phyloP scores from a whole-genome alignment of 371 early-diverging fungal species.

The Lichtheimia corymbifera region DNA sequence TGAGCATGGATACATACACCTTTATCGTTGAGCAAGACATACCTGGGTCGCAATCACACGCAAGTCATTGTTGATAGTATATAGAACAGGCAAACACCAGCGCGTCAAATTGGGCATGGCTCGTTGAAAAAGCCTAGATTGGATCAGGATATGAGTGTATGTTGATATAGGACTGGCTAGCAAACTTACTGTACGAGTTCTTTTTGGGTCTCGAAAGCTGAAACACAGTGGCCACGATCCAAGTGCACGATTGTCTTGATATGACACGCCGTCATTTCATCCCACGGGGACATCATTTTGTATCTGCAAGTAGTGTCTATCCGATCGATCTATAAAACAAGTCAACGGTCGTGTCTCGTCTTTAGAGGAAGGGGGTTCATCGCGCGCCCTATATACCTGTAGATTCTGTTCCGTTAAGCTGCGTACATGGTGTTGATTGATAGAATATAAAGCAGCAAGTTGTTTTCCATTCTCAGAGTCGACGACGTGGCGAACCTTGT shows the following conservation, averaged over 20 bases:
- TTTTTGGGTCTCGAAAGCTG: constrained; percentile 59
- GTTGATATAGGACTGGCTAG: background rate
- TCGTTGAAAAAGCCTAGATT: constrained; percentile 44
- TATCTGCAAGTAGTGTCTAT: constrained; percentile 32
- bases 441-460: constrained; percentile 23
- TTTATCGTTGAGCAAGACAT: background rate
- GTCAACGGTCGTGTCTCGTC: background rate
- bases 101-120: constrained; percentile 41
- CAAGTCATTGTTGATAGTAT: constrained; percentile 60
- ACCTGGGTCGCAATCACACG: constrained; percentile 44
- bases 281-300: constrained; percentile 45
- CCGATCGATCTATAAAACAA: constrained; percentile 17
- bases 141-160: background rate
- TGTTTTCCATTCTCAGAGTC: constrained; percentile 27
- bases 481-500: no score
- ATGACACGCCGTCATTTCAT: constrained; percentile 49
- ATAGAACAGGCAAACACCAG: constrained; percentile 58
- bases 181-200: constrained; percentile 54
- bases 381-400: constrained; percentile 6
- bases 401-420: constrained; percentile 18
- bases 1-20: background rate
- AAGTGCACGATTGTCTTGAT: constrained; percentile 41
- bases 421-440: constrained; percentile 23
- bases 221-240: constrained; percentile 34
- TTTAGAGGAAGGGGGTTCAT: background rate